phyloP scores from a whole-genome alignment of 345 rosid species.

The Aquilaria yunnanensis region DNA sequence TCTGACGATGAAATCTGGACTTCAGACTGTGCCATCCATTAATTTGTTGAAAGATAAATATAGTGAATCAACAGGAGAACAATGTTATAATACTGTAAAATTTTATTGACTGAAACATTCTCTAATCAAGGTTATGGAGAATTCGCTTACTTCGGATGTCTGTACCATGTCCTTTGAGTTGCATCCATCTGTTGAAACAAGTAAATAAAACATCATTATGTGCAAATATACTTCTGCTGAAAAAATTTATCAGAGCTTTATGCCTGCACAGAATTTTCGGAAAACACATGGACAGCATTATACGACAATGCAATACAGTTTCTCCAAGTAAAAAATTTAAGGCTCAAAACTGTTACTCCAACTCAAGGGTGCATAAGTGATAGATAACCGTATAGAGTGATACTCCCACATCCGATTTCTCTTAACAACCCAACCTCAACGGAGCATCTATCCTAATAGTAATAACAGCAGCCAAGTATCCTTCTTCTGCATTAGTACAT shows the following conservation, averaged over 20 bases:
- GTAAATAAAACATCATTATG: constrained; percentile 11
- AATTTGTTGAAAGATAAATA: constrained; percentile 6
- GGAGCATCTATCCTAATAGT: too few species aligned
- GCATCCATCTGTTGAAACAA: constrained; percentile 20
- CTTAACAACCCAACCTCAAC: too few species aligned
- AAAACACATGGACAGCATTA: background rate
- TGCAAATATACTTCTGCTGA: too few species aligned
- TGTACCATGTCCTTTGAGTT: constrained; percentile 10
- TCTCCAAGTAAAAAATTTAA: too few species aligned
- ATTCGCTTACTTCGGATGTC: constrained; percentile 22
- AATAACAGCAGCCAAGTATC: too few species aligned
- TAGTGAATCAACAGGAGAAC: background rate
- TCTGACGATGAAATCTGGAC: constrained; percentile 32
- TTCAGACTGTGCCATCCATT: constrained; percentile 25
- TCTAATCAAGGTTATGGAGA: constrained; percentile 1
- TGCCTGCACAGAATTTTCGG: background rate
- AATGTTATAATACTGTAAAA: constrained; percentile 4
- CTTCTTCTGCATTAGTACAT: too few species aligned
- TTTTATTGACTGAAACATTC: constrained; percentile 1
- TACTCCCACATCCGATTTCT: too few species aligned
- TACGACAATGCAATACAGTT: background rate
- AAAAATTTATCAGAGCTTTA: background rate
- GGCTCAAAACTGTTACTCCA: too few species aligned
- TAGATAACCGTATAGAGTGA: too few species aligned
- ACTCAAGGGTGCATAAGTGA: too few species aligned